Base-by-base conservation (phyloP, 345 rosid species). In the Camelina hispida region DNA sequence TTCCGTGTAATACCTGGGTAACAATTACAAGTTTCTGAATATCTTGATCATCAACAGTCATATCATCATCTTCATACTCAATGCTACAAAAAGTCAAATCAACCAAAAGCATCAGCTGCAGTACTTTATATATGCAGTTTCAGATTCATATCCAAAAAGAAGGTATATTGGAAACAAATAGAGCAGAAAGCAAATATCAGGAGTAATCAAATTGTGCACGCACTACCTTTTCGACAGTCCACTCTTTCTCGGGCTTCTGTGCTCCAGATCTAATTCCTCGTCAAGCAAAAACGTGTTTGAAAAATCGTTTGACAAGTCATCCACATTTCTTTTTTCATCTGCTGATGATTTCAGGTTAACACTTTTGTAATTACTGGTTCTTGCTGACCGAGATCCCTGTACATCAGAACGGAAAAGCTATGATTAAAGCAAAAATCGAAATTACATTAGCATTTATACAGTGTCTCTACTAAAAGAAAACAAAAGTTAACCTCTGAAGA, bases 21-120 rank as follows among this genome's bases (percentile, higher is more conserved):
- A 92, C 99, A 79, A 93, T 96, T 59, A 96, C 96, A 46, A 96
- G 98, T 76, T 90, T 89, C 50, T 92, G 94, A 79, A 96, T 94
- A 88, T 90, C 91, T 66, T 84, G 93, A 83, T 92, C 96, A 63
- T 84, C 81, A 75, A 80, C 90, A 74, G 80, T 73, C 22, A 80
- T 80, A 60, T 89, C 97, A 76, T 92, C 93, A 16, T 96, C 97
- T 66, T 93, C 98, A 53, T 88, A 96, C 47, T 88, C 93, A 72
- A 85, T 79, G 85, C 99, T 96, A 60, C 18, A 79, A 30, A 47
- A 20, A 5, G 30, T 38, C 67, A 78, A 50, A 60, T 32, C 22
- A 78, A 61, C 42, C 67, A 50, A 69, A 69, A 50, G 16, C 48
- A 62, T 68, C 60, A 67, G 34, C 61, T 62, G 14, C 59, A 59